Conservation (phyloP, 805 yeast species). For the Candida alai region DNA sequence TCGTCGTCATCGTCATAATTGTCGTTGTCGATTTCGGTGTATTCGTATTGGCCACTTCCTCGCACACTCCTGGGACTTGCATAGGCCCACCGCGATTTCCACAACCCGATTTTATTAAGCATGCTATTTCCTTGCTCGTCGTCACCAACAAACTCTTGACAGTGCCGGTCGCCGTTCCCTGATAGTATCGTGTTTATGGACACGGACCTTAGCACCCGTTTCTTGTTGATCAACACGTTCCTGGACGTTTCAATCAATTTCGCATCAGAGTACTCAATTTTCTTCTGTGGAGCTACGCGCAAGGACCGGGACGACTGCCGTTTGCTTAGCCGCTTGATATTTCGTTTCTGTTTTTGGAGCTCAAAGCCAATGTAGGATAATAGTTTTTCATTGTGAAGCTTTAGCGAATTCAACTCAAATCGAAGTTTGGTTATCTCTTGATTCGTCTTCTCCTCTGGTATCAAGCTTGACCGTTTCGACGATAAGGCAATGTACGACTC, state of each 20-base stretch:
- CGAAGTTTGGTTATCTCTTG: conserved; percentile 50
- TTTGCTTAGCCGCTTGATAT: conserved; percentile 36
- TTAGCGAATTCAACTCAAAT: conserved; percentile 51
- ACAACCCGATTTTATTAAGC: too few species aligned
- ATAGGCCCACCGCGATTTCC: too few species aligned
- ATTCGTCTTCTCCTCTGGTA: conserved; percentile 29
- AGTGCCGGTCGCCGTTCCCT: conserved; percentile 12
- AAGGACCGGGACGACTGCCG: conserved; percentile 25
- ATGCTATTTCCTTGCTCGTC: too few species aligned
- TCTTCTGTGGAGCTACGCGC: conserved; percentile 5
- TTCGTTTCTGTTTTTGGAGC: conserved; percentile 45
- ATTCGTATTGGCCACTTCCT: too few species aligned
- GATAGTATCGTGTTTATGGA: conserved; percentile 25
- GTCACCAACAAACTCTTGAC: too few species aligned
- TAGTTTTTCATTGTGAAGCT: conserved; percentile 53
- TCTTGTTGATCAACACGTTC: conserved; percentile 41
- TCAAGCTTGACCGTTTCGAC: conserved; percentile 30
- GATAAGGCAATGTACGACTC: conserved; percentile 19
- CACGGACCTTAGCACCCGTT: conserved; percentile 39
- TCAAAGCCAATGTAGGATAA: conserved; percentile 56
- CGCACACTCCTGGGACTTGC: too few species aligned
- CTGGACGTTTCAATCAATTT: conserved; percentile 47
- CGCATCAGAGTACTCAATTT: conserved; percentile 50
- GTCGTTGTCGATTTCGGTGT: conserved; percentile 8
- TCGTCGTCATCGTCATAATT: conserved; percentile 13